These are phyloP conservation scores for Crithidia expoeki DNA, from an alignment of 208 protist genomes.

Conservation along the genomic window DNA sequence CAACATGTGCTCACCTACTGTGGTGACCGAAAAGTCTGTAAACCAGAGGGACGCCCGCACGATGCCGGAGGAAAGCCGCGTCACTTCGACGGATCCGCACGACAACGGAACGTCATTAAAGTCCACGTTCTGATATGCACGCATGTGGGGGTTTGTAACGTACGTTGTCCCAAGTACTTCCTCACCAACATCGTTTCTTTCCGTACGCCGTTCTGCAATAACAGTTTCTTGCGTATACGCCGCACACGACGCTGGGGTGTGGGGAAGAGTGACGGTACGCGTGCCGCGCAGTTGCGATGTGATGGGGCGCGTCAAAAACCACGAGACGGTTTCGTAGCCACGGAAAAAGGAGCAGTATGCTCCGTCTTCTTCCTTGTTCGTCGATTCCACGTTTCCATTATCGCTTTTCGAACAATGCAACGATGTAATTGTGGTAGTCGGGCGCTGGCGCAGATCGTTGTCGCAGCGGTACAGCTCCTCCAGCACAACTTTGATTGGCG, in stretches of 20 bases:
- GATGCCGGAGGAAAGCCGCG: background rate
- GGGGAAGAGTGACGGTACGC: slow-evolving; percentile 21
- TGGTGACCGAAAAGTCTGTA: slow-evolving; percentile 38
- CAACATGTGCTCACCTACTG: slow-evolving; percentile 69
- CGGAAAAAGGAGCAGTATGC: slow-evolving; percentile 34
- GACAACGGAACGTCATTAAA: background rate
- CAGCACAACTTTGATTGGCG: slow-evolving; percentile 53
- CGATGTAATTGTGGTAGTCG: background rate
- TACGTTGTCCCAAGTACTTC: background rate
- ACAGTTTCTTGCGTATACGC: background rate
- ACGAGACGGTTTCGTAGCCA: slow-evolving; percentile 44
- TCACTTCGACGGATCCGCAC: slow-evolving; percentile 1
- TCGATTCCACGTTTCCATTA: background rate
- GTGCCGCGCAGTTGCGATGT: slow-evolving; percentile 45
- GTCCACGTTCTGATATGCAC: background rate
- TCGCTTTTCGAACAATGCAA: no score
- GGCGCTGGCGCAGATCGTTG: background rate
- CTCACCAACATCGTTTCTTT: background rate
- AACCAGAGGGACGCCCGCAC: slow-evolving; percentile 31
- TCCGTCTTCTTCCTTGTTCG: background rate
- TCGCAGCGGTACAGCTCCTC: slow-evolving; percentile 26
- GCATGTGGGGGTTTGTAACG: background rate
- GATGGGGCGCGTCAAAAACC: slow-evolving; percentile 57
- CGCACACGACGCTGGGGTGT: background rate
- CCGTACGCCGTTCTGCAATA: background rate